Evolutionary conservation across 768 basidiomycete genomes (phyloP), one percentile per base, ranked within the genome.

Genomic region (Tricholomella constricta): DNA sequence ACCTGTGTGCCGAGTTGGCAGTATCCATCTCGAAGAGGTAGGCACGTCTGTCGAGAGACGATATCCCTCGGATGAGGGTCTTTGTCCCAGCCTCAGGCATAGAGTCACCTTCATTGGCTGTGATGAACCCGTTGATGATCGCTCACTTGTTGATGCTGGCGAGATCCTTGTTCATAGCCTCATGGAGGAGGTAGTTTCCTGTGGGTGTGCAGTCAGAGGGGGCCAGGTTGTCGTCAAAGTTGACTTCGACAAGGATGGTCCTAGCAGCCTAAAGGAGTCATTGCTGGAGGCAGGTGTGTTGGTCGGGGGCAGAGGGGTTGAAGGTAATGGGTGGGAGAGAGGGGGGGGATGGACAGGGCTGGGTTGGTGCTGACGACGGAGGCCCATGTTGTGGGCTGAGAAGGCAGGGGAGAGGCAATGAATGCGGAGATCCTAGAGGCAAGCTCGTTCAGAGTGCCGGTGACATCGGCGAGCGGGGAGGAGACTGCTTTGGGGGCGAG

Each of bases 261-360:
- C 19, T 8, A n/a, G 45, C 32, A 10, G 26, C 14, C 17, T 15
- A 15, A 26, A 55, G 25, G 15, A 55, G 20, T 6, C 29, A 17
- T 14, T 55, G 57, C n/a, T 59, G 57, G 34, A 55, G 31, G 0
- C 4, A 4, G 17, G 48, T 59, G 8, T 55, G 46, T 9, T 42
- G 26, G 9, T 9, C 6, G 6, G 48, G 9, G 7, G 38, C 10
- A 6, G 9, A 4, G 1, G 17, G 52, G n/a, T 49, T 45, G 47
- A 38, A 48, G n/a, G 12, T 6, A 27, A 49, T 4, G 20, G 36
- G 6, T 6, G 8, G 27, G 26, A 9, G 11, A n/a, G 40, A 9
- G 20, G 38, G 17, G 5, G 38, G 22, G 48, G 32, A 22, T n/a
- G 27, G 19, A 40, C 38, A 19, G 36, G 45, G 15, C 15, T 12